Evolutionary conservation across 768 basidiomycete genomes (phyloP).

Genomic region (Mycena latifolia): DNA sequence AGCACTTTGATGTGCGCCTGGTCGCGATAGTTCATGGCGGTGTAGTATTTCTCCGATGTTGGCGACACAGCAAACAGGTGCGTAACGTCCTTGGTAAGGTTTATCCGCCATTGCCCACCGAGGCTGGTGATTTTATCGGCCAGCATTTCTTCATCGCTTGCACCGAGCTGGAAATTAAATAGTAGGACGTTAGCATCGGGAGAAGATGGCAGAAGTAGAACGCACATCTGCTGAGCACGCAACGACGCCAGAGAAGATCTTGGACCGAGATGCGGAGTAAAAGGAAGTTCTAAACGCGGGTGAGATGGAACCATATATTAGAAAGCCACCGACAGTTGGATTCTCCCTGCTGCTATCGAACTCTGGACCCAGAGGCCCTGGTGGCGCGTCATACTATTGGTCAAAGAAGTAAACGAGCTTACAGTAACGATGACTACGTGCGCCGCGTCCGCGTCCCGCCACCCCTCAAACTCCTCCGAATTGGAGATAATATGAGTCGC

Average conservation of each 20-base stretch:
- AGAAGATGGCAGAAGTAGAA: constrained; percentile 5
- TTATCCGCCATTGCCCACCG: constrained; percentile 86
- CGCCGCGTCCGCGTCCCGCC: constrained; percentile 41
- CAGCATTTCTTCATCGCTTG: constrained; percentile 79
- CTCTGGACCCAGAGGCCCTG: constrained; percentile 34
- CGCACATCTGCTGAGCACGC: constrained; percentile 78
- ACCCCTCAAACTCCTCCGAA: constrained; percentile 54
- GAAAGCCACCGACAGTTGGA: constrained; percentile 23
- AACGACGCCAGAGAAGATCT: constrained; percentile 89
- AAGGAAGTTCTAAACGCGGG: constrained; percentile 43
- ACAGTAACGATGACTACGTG: constrained; percentile 19
- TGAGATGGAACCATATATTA: constrained; percentile 1
- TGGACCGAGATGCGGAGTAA: constrained; percentile 82
- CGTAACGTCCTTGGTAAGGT: constrained; percentile 87
- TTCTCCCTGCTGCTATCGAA: constrained; percentile 26
- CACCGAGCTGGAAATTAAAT: constrained; percentile 72
- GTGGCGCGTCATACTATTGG: neutral
- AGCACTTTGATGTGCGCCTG: constrained; percentile 76
- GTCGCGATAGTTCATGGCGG: constrained; percentile 67
- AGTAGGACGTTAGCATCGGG: neutral
- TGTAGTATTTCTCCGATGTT: constrained; percentile 66
- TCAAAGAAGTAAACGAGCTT: neutral
- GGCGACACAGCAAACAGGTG: constrained; percentile 79
- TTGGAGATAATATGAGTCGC: constrained; percentile 59
- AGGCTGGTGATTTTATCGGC: constrained; percentile 78